Evolutionary conservation across 1,284 basidiomycete species (phyloP).

Genomic region (Ceratobasidium sp.): DNA sequence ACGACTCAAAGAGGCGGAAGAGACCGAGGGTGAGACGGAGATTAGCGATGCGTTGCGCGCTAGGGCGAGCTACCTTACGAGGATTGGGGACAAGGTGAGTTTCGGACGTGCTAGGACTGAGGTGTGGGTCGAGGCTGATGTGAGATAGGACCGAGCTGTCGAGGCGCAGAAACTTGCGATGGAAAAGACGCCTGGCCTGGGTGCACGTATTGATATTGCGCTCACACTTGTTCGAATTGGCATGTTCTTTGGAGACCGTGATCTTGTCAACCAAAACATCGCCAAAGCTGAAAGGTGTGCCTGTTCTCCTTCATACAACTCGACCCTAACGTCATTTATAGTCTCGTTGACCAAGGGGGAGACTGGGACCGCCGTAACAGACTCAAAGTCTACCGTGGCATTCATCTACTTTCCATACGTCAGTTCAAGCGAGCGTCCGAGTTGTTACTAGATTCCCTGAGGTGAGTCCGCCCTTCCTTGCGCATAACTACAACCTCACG

Average conservation of each 20-base stretch:
- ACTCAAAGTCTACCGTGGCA: slow-evolving; percentile 94
- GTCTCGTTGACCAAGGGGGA: slow-evolving; percentile 94
- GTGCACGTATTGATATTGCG: slow-evolving; percentile 93
- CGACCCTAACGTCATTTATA: slow-evolving; percentile 54
- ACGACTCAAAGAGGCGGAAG: slow-evolving; percentile 86
- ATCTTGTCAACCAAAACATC: slow-evolving; percentile 80
- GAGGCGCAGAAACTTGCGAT: slow-evolving; percentile 87
- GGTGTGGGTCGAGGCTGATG: neutral
- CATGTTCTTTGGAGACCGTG: slow-evolving; percentile 89
- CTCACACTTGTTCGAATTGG: slow-evolving; percentile 91
- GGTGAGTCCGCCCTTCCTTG: neutral
- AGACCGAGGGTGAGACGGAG: slow-evolving; percentile 94
- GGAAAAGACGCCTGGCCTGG: slow-evolving; percentile 93
- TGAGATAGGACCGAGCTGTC: slow-evolving; percentile 73
- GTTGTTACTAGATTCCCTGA: slow-evolving; percentile 87
- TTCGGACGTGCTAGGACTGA: no score
- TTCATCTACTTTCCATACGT: slow-evolving; percentile 88
- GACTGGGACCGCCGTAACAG: slow-evolving; percentile 98
- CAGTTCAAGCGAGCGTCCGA: slow-evolving; percentile 76
- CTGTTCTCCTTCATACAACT: neutral
- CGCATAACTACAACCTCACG: neutral
- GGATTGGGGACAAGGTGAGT: slow-evolving; percentile 91
- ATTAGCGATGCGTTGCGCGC: slow-evolving; percentile 88
- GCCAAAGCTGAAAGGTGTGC: slow-evolving; percentile 84
- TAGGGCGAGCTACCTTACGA: slow-evolving; percentile 87